Base-by-base conservation (phyloP, 495 filamentous ascomycete species). In the Trichoderma asperelloides region DNA sequence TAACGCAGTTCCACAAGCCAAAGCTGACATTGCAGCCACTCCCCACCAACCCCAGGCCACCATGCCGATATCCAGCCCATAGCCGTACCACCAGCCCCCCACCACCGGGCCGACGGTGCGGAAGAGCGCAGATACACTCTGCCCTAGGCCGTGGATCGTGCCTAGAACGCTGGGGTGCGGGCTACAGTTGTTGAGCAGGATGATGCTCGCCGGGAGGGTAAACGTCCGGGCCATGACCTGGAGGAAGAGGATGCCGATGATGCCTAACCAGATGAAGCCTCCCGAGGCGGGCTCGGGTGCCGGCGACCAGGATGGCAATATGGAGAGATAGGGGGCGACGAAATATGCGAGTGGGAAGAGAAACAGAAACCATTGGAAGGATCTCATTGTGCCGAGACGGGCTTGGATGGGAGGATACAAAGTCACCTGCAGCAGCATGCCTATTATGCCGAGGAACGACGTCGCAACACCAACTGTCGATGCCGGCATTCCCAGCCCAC, bases 21-120 rank as follows among this genome's bases (percentile, higher is more conserved):
- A 77, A 0, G 86, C 73, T 1, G 89, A 90, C 21, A 91, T 78
- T 21, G 81, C 76, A 16, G 85, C 86, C 63, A 94, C 74, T 2
- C 81, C 75, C 92, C 91, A 95, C 82, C 88, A 95, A 12, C 88
- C 89, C 27, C 86, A 82, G n/a, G 90, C 91, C 6, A 96, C 85
- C 62, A 90, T 78, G 0, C 91, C 91, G n/a, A 82, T 81, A 15
- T 85, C 81, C 68, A 96, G 71, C 0, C 91, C 90, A 30, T 84
- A 70, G 1, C 91, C 91, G 72, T 91, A 94, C 65, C 89, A 77
- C 69, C 83, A 88, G 0, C 91, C 90, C 16, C 86, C 86, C 37
- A 90, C 71, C 18, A 91, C 81, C 2, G 92, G 92, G 0, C 91
- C 92, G 30, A 94, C 75, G 2, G 92, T 91, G 49, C 91, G 82